phyloP scores from a whole-genome alignment of 495 filamentous ascomycete species.

The Hypoxylon lenormandii region DNA sequence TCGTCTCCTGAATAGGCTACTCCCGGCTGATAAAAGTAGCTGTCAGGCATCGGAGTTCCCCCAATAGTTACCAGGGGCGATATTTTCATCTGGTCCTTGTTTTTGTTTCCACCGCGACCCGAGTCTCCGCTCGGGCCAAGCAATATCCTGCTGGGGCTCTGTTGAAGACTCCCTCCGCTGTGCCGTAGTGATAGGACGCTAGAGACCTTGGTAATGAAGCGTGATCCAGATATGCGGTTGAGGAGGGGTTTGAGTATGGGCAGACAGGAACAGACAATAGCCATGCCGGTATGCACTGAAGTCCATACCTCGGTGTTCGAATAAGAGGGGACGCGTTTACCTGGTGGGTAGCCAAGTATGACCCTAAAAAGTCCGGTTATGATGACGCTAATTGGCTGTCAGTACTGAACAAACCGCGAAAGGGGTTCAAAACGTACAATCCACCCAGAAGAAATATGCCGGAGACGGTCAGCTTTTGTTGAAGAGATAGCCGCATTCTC shows the following conservation, averaged over 20 bases:
- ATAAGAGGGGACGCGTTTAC: conserved; percentile 26
- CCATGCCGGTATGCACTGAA: conserved; percentile 25
- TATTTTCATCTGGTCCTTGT: no score
- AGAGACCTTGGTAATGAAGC: conserved; percentile 3
- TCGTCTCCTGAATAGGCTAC: no score
- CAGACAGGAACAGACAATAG: conserved; percentile 32
- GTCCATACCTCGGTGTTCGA: conserved; percentile 30
- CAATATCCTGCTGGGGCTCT: no score
- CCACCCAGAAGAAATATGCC: conserved; percentile 17
- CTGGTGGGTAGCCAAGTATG: neutral
- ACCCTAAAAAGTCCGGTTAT: conserved; percentile 36
- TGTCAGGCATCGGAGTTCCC: no score
- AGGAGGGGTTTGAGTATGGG: conserved; percentile 27
- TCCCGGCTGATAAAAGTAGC: no score
- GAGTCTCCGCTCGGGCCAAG: no score
- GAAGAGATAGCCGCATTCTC: conserved; percentile 2
- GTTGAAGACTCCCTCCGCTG: no score
- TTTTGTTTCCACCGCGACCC: no score
- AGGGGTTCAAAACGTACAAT: no score
- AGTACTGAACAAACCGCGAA: neutral
- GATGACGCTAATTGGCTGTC: conserved; percentile 27
- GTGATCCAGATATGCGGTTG: conserved; percentile 3
- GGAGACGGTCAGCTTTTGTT: neutral
- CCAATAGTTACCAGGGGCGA: no score
- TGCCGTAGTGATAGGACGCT: neutral